phyloP scores from a whole-genome alignment of 2,329 filamentous ascomycete species.

The Diplodia corticola region DNA sequence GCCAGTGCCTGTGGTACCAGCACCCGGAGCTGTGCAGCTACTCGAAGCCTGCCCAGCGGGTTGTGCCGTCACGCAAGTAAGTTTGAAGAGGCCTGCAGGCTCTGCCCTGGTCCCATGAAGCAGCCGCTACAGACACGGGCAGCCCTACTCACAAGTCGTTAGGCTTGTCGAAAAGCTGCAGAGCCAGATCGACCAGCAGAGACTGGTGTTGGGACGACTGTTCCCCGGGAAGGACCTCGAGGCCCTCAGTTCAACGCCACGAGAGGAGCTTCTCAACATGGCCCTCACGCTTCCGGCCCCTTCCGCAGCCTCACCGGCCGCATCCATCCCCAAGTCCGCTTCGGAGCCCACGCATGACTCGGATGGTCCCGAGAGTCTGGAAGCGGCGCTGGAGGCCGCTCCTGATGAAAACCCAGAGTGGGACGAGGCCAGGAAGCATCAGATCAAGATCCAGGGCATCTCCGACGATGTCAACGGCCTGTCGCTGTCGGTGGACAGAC shows the following conservation, averaged over 20 bases:
- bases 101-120: neutral
- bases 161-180: constrained; percentile 58
- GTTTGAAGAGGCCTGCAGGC: constrained; percentile 32
- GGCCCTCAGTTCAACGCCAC: constrained; percentile 40
- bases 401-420: constrained; percentile 64
- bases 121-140: constrained; percentile 40
- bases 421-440: constrained; percentile 60
- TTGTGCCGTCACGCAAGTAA: constrained; percentile 77
- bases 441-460: constrained; percentile 49
- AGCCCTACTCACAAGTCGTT: constrained; percentile 61
- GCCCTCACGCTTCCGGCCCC: constrained; percentile 44
- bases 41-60: constrained; percentile 74
- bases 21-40: constrained; percentile 78
- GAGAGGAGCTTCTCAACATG: constrained; percentile 49
- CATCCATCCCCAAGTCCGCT: constrained; percentile 26
- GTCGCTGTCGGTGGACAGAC: constrained; percentile 61
- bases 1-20: constrained; percentile 78
- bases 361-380: constrained; percentile 55
- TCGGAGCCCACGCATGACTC: constrained; percentile 38
- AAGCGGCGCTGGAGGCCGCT: constrained; percentile 65
- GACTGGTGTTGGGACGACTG: constrained; percentile 44
- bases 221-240: constrained; percentile 47
- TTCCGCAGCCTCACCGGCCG: constrained; percentile 24
- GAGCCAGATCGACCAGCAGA: constrained; percentile 51
- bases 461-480: constrained; percentile 72